These are phyloP conservation scores for Amanita rubescens DNA, from an alignment of 768 basidiomycete genomes.

Conservation along the genomic window DNA sequence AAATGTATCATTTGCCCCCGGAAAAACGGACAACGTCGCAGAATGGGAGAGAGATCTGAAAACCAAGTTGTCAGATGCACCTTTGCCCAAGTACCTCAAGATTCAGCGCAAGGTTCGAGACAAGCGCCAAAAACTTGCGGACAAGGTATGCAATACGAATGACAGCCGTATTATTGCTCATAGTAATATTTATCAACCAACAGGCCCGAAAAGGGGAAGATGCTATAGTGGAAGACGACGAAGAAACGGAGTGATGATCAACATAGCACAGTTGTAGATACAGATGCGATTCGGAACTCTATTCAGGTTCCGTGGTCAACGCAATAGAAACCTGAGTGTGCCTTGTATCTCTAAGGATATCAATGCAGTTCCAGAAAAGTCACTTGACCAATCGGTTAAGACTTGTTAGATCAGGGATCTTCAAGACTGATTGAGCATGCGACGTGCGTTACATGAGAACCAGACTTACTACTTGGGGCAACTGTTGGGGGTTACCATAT, in stretches of 20 bases:
- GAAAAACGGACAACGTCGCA: constrained; percentile 58
- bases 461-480: not conserved
- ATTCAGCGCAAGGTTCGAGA: constrained; percentile 77
- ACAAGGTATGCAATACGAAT: constrained; percentile 48
- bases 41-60: constrained; percentile 62
- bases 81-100: constrained; percentile 76
- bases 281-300: too few relatives aligned
- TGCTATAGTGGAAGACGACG: constrained; percentile 58
- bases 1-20: constrained; percentile 69
- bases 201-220: constrained; percentile 68
- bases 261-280: too few relatives aligned
- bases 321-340: too few relatives aligned
- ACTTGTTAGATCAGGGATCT: not conserved
- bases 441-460: not conserved
- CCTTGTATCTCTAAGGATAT: too few relatives aligned
- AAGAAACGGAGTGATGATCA: constrained; percentile 19
- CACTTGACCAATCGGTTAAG: too few relatives aligned
- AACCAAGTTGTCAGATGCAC: constrained; percentile 56
- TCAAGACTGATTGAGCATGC: not conserved
- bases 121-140: constrained; percentile 58
- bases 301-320: too few relatives aligned
- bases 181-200: constrained; percentile 8
- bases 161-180: not conserved
- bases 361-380: too few relatives aligned
- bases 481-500: constrained; percentile 45